These are phyloP conservation scores for Paraphaeosphaeria minitans DNA, from an alignment of 2,329 filamentous ascomycete species.

Conservation along the genomic window DNA sequence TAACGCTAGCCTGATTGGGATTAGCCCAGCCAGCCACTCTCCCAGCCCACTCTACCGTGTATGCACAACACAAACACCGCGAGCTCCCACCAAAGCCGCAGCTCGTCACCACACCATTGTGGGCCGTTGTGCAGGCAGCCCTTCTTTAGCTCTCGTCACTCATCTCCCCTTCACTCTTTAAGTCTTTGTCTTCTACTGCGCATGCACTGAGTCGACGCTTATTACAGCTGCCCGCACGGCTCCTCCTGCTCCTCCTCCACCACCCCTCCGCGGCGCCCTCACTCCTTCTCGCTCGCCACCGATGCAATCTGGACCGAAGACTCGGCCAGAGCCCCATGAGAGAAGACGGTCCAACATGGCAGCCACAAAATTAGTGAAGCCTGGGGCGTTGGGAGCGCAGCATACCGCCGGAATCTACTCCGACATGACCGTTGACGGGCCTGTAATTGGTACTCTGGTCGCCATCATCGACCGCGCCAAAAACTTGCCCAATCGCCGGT, in stretches of 20 bases:
- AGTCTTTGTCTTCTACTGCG: constrained; percentile 12
- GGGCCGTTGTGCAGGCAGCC: constrained; percentile 14
- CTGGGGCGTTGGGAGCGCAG: constrained; percentile 56
- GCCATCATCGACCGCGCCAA: constrained; percentile 92
- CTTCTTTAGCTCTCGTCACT: constrained; percentile 24
- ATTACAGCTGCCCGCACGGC: constrained; percentile 4
- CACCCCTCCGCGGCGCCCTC: constrained; percentile 2
- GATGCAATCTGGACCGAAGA: background rate
- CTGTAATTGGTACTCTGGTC: constrained; percentile 90
- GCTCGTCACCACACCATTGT: background rate
- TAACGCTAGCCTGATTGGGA: background rate
- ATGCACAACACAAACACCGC: constrained; percentile 11
- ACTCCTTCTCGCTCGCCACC: background rate
- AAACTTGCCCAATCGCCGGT: constrained; percentile 95
- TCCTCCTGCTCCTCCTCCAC: constrained; percentile 5
- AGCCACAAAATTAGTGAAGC: constrained; percentile 37
- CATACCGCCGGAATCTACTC: constrained; percentile 94
- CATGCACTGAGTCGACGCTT: constrained; percentile 23
- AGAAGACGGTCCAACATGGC: constrained; percentile 34
- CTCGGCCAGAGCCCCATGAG: background rate
- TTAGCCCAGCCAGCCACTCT: constrained; percentile 1
- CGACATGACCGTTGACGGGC: constrained; percentile 91
- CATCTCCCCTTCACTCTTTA: background rate
- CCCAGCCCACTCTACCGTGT: no score
- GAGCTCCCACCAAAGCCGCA: background rate